Conservation (phyloP, 2,329 filamentous ascomycete species). For the Teratosphaeria destructans region DNA sequence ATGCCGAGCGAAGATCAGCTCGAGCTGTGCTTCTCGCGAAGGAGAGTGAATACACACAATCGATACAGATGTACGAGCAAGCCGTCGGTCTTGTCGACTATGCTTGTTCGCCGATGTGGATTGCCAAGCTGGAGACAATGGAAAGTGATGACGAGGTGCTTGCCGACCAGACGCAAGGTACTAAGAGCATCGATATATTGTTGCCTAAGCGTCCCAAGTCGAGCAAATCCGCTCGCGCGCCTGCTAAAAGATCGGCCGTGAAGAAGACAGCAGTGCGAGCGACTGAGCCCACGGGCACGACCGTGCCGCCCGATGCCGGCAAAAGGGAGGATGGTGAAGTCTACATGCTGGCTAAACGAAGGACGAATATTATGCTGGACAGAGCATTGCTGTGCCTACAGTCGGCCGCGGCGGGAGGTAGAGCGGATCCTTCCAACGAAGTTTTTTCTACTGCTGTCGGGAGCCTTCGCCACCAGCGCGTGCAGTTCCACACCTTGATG, state of each 20-base stretch:
- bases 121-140: background rate
- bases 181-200: too few species aligned
- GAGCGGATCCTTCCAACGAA: background rate
- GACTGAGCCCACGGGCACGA: background rate
- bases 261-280: background rate
- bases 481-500: constrained; percentile 3
- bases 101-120: background rate
- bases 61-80: constrained; percentile 9
- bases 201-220: constrained; percentile 29
- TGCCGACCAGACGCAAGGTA: background rate
- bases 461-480: background rate
- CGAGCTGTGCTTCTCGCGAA: constrained; percentile 12
- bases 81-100: constrained; percentile 6
- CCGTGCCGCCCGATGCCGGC: background rate
- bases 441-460: background rate
- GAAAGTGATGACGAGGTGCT: background rate
- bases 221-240: constrained; percentile 17
- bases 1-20: constrained; percentile 12
- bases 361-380: background rate
- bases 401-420: background rate
- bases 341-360: constrained; percentile 9
- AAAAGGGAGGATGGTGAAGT: background rate
- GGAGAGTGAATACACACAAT: constrained; percentile 12
- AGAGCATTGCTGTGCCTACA: background rate
- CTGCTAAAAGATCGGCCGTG: background rate